Evolutionary conservation across 768 basidiomycete genomes (phyloP), one percentile per base, ranked within the genome.

Genomic region (Pleurotus eryngii): DNA sequence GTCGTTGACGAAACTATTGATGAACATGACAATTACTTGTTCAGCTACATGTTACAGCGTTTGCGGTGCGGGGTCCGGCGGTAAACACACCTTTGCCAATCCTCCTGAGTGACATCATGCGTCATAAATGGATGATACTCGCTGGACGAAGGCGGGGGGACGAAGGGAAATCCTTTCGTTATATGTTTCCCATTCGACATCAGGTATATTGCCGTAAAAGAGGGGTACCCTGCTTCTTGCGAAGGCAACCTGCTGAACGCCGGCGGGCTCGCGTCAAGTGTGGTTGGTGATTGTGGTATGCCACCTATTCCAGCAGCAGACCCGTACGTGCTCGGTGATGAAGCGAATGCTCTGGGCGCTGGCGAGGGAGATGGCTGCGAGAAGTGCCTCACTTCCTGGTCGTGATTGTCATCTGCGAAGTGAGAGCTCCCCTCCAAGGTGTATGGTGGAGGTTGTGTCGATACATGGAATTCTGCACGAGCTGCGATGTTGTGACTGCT

Each of bases 101-200:
- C 83, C 15, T 65, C 69, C 65, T 83, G 76, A 0, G 55, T 60
- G 3, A 85, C 66, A 61, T 84, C 81, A 64, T 81, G 78, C 47
- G 75, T 68, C 20, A 65, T 61, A 62, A 85, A 85, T 22, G 82
- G 82, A 62, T 85, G 83, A 8, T 74, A 74, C 15, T 59, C 58
- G 7, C 64, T 26, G 26, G 59, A 56, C 3, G 75, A 71, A 1
- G 76, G 76, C 1, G 83, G 83, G 0, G 76, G 71, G 5, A 74
- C 37, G 12, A 63, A 59, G 0, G 77, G 76, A 63, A 84, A 84
- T 1, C 83, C 81, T 11, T 67, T 64, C 38, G 66, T 65, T 42
- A 84, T 65, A 12, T 64, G 61, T 53, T 67, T 70, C 11, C 68
- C 68, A n/a, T 60, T 51, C 1, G 70, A 66, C 14, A 71, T 55